Conservation (phyloP, 257 asterid genomes). For the Coffea canephora region DNA sequence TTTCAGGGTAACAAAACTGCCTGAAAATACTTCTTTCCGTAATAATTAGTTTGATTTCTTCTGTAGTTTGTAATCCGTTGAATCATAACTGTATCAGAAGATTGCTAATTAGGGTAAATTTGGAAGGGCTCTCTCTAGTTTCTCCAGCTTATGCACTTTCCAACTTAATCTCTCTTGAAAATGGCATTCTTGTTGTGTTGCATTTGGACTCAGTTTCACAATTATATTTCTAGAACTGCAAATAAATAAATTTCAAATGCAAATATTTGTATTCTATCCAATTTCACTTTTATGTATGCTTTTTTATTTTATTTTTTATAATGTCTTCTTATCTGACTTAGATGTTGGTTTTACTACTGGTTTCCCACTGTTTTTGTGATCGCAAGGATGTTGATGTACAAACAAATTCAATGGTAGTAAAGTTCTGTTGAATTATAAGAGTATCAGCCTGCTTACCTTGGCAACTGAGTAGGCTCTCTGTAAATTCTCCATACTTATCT, state of each 20-base stretch:
- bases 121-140: not conserved
- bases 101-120: no score
- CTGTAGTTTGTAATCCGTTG: not conserved
- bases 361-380: not conserved
- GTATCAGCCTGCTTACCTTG: no score
- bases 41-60: no score
- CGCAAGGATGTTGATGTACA: not conserved
- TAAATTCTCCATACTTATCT: no score
- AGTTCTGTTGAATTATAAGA: no score
- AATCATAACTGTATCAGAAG: not conserved
- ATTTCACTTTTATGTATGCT: no score
- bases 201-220: not conserved
- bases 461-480: no score
- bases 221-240: not conserved
- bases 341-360: not conserved
- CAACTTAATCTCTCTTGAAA: not conserved
- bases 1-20: constrained; percentile 46
- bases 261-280: no score
- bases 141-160: not conserved
- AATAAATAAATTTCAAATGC: not conserved
- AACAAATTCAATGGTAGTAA: not conserved
- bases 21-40: not conserved
- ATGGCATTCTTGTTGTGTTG: not conserved
- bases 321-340: no score
- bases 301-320: no score